Conservation (phyloP, 345 rosid species). For the Mangifera indica region DNA sequence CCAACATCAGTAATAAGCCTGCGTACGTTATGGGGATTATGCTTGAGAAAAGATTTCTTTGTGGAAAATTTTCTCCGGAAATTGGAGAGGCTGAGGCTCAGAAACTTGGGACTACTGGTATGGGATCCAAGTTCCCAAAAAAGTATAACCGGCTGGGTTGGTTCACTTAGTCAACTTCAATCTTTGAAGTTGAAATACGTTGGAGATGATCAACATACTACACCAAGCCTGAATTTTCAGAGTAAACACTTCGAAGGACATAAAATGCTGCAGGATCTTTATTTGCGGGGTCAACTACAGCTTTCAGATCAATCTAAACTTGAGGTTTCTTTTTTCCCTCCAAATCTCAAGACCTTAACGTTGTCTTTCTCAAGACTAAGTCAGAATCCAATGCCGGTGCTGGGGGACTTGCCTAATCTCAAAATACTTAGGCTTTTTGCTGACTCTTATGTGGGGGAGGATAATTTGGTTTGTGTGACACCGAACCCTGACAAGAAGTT, state of each 20-base stretch:
- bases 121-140: neutral
- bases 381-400: conserved; percentile 27
- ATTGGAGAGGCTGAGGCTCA: conserved; percentile 20
- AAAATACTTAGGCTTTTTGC: conserved; percentile 35
- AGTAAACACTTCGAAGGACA: neutral
- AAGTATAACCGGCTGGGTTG: conserved; percentile 18
- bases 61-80: neutral
- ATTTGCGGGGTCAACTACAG: conserved; percentile 28
- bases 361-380: conserved; percentile 26
- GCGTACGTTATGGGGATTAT: conserved; percentile 24
- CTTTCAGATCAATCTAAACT: neutral
- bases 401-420: conserved; percentile 28
- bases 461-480: conserved; percentile 19
- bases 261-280: conserved; percentile 17
- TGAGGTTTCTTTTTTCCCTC: neutral
- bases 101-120: conserved; percentile 32
- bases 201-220: conserved; percentile 2
- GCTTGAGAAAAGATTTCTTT: conserved; percentile 7
- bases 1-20: neutral
- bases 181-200: conserved; percentile 32
- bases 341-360: conserved; percentile 30
- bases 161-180: conserved; percentile 12
- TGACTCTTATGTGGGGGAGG: conserved; percentile 27
- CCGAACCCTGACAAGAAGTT: conserved; percentile 10
- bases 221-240: neutral